Conservation (phyloP, 2,329 filamentous ascomycete species). For the Aspergillus ochraceoroseus region DNA sequence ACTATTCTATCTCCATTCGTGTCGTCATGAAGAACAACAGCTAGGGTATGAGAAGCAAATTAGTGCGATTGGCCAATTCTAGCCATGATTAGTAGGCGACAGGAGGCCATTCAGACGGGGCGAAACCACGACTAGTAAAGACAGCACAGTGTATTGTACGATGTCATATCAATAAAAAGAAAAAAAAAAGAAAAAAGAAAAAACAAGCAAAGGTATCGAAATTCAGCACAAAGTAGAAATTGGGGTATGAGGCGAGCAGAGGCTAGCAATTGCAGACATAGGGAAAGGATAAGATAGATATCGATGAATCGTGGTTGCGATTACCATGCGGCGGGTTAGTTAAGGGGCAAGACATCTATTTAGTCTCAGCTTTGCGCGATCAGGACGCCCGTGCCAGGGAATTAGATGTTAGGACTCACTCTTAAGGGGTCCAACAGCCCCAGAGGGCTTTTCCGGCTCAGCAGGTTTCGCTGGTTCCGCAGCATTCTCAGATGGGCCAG, state of each 20-base stretch:
- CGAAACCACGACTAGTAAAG: constrained; percentile 9
- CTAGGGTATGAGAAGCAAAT: neutral
- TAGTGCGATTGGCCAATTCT: constrained; percentile 1
- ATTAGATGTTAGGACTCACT: constrained; percentile 11
- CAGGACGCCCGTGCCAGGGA: constrained; percentile 10
- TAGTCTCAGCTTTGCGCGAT: constrained; percentile 12
- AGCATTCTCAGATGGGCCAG: constrained; percentile 11
- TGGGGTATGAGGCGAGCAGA: constrained; percentile 12
- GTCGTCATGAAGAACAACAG: neutral
- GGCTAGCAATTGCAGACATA: constrained; percentile 1
- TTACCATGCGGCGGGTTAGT: constrained; percentile 2
- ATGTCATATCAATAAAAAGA: constrained; percentile 11
- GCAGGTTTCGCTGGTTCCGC: constrained; percentile 11
- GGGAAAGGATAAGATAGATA: neutral
- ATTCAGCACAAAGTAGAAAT: too few species aligned
- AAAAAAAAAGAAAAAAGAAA: constrained; percentile 11
- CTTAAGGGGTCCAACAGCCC: constrained; percentile 2
- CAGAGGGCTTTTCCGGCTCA: constrained; percentile 5
- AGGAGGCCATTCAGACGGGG: neutral
- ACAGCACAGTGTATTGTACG: constrained; percentile 20
- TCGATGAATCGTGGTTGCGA: neutral
- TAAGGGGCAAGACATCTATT: constrained; percentile 10
- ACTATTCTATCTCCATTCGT: constrained; percentile 6
- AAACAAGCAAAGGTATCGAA: constrained; percentile 16
- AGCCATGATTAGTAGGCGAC: constrained; percentile 5